Conservation (phyloP, 78 protist species). For the Dictyostelium intermedium region DNA sequence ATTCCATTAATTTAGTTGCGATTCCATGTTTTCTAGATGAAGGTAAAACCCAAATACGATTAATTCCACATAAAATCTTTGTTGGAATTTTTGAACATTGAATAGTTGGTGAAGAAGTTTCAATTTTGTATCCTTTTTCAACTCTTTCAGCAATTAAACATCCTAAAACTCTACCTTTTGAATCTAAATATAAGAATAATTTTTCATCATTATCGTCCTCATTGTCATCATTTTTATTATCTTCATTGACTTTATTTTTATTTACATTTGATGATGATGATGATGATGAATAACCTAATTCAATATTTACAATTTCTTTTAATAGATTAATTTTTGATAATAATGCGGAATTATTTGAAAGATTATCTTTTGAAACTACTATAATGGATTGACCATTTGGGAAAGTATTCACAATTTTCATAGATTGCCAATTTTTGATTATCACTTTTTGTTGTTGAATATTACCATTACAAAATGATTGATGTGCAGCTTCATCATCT, state of each 20-base stretch:
- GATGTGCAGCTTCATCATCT: slow-evolving; percentile 61
- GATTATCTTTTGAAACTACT: background rate
- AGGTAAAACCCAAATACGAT: slow-evolving; percentile 40
- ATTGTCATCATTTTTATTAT: background rate
- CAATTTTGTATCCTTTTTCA: background rate
- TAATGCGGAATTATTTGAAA: background rate
- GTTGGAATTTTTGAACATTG: background rate
- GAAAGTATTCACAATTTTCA: slow-evolving; percentile 11
- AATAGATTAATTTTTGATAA: background rate
- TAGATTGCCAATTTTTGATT: background rate
- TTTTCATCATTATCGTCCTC: slow-evolving; percentile 33
- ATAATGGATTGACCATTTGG: slow-evolving; percentile 39
- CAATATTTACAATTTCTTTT: slow-evolving; percentile 14
- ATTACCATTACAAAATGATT: slow-evolving; percentile 12
- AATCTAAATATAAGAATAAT: slow-evolving; percentile 35
- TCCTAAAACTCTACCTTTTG: slow-evolving; percentile 25
- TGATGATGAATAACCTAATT: slow-evolving; percentile 7
- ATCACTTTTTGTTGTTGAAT: slow-evolving; percentile 38
- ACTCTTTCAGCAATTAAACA: slow-evolving; percentile 39
- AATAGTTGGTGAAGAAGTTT: background rate
- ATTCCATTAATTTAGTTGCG: slow-evolving; percentile 41
- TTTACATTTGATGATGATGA: background rate
- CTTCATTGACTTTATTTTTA: background rate
- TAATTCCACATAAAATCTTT: slow-evolving; percentile 36
- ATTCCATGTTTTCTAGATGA: slow-evolving; percentile 18